Evolutionary conservation across 208 protist genomes (phyloP).

Genomic region (Acanthamoeba lenticulata): DNA sequence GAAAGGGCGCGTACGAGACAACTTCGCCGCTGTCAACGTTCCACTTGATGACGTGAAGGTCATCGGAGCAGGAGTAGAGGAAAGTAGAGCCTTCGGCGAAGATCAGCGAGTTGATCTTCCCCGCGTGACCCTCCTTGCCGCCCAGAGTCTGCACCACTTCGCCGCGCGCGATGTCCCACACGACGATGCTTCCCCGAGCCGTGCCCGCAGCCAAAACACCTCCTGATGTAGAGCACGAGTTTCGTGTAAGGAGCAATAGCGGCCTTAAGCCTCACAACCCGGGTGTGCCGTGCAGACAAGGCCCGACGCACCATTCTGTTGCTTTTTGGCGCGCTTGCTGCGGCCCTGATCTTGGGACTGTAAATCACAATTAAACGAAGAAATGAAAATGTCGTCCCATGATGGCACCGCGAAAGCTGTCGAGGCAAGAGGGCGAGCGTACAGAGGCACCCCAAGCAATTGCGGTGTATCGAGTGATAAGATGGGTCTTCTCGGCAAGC

Average conservation of each 20-base stretch:
- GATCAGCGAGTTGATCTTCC: conserved; percentile 8
- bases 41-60: conserved; percentile 60
- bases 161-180: not conserved
- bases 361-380: not conserved
- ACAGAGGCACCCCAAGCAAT: conserved; percentile 35
- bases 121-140: conserved; percentile 51
- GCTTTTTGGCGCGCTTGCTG: conserved; percentile 42
- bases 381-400: not conserved
- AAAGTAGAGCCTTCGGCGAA: conserved; percentile 46
- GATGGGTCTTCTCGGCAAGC: not conserved
- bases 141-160: conserved; percentile 33
- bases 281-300: too few relatives aligned
- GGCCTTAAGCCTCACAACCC: too few relatives aligned
- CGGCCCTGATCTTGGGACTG: not conserved
- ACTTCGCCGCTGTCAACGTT: conserved; percentile 52
- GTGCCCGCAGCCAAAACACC: not conserved
- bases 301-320: too few relatives aligned
- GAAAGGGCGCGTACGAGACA: not conserved
- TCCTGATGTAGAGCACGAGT: not conserved
- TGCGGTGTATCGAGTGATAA: conserved; percentile 19
- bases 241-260: not conserved
- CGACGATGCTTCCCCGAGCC: conserved; percentile 12
- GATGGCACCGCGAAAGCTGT: not conserved
- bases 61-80: conserved; percentile 62
- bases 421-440: not conserved